phyloP scores from a whole-genome alignment of 2,329 filamentous ascomycete species.

The Erysiphe neolycopersici region DNA sequence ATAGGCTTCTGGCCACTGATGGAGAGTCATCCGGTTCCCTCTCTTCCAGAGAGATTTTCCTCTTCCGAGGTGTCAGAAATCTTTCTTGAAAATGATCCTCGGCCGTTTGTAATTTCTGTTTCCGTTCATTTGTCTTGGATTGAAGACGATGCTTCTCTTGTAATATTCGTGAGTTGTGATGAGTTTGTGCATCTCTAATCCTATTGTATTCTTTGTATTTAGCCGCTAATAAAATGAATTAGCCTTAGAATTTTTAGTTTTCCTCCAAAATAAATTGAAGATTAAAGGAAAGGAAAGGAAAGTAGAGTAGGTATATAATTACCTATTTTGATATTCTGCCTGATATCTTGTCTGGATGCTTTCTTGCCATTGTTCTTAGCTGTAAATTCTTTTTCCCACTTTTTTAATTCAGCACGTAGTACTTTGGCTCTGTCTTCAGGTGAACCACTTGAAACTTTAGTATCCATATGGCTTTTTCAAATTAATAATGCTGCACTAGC shows the following conservation, averaged over 20 bases:
- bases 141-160: too few species aligned
- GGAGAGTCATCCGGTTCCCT: conserved; percentile 26
- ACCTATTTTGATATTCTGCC: conserved; percentile 45
- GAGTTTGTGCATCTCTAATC: conserved; percentile 23
- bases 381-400: conserved; percentile 46
- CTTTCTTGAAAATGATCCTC: conserved; percentile 19
- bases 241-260: background rate
- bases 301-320: conserved; percentile 8
- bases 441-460: conserved; percentile 3
- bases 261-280: too few species aligned
- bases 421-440: conserved; percentile 16
- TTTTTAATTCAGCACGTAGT: conserved; percentile 44
- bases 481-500: background rate
- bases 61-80: conserved; percentile 12
- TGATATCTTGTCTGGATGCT: conserved; percentile 50
- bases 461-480: conserved; percentile 8
- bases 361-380: conserved; percentile 36
- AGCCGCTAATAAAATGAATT: conserved; percentile 4
- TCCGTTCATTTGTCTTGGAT: too few species aligned
- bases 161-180: too few species aligned
- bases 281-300: background rate
- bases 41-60: conserved; percentile 13
- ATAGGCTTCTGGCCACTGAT: conserved; percentile 28
- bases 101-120: too few species aligned
- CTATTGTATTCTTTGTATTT: conserved; percentile 59